Evolutionary conservation across 2,329 filamentous ascomycete species (phyloP).

Genomic region (Elsinoe arachidis): DNA sequence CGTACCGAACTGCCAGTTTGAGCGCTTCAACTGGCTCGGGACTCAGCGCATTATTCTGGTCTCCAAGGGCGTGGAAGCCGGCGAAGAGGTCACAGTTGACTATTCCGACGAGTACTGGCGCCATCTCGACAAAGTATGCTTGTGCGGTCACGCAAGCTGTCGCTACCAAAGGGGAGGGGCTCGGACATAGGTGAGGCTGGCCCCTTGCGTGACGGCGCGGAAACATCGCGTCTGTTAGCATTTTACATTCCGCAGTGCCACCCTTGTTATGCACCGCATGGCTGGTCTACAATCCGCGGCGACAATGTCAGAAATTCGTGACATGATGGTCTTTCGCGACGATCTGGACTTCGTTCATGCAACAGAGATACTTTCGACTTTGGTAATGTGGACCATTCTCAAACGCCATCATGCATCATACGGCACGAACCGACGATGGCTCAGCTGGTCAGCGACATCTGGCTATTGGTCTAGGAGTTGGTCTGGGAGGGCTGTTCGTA

Average conservation of each 20-base stretch:
- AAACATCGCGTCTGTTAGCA: background rate
- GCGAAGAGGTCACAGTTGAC: slow-evolving; percentile 49
- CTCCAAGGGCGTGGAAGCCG: slow-evolving; percentile 46
- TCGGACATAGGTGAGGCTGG: background rate
- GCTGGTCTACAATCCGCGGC: background rate
- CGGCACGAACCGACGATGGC: background rate
- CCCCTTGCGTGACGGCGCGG: slow-evolving; percentile 2
- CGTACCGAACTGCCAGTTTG: slow-evolving; percentile 48
- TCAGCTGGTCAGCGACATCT: background rate
- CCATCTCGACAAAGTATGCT: slow-evolving; percentile 46
- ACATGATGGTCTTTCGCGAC: background rate
- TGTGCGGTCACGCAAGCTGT: slow-evolving; percentile 47
- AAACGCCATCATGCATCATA: background rate
- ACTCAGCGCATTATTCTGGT: slow-evolving; percentile 48
- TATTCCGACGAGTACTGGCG: slow-evolving; percentile 52
- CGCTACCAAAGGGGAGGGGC: slow-evolving; percentile 24
- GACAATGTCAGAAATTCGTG: background rate
- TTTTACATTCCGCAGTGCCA: background rate
- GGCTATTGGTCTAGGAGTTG: slow-evolving; percentile 1
- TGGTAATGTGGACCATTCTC: too few species aligned
- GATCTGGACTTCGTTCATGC: background rate
- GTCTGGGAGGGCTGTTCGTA: background rate
- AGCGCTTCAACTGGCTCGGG: slow-evolving; percentile 49
- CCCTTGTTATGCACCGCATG: slow-evolving; percentile 6
- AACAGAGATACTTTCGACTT: background rate